These are phyloP conservation scores for Alternaria ethzedia DNA, from an alignment of 2,329 filamentous ascomycete genomes.

Conservation along the genomic window DNA sequence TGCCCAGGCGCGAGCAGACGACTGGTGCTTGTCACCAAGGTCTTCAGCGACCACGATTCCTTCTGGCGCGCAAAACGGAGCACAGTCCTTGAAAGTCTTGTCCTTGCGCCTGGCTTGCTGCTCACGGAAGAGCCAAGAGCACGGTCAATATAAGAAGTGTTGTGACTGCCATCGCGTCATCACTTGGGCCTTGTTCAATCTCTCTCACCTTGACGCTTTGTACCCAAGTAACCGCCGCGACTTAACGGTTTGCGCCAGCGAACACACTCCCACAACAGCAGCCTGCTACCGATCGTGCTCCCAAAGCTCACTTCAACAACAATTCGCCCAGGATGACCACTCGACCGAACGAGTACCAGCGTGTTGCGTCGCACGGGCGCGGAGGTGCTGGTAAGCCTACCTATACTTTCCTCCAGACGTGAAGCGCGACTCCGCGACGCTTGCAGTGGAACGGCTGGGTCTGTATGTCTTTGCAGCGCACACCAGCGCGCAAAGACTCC, in stretches of 20 bases:
- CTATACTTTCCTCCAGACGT: conserved; percentile 1
- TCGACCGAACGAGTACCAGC: conserved; percentile 29
- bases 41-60: conserved; percentile 24
- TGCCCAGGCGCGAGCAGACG: conserved; percentile 32
- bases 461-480: background rate
- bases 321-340: conserved; percentile 24
- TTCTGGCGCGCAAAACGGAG: conserved; percentile 12
- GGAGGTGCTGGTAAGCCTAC: conserved; percentile 69
- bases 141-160: conserved; percentile 17
- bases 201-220: conserved; percentile 10
- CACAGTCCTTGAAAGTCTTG: conserved; percentile 14
- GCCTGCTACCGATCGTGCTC: background rate
- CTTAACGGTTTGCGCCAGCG: background rate
- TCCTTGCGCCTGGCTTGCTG: conserved; percentile 19
- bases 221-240: conserved; percentile 3
- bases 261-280: background rate
- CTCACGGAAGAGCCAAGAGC: conserved; percentile 22
- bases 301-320: background rate
- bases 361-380: conserved; percentile 69
- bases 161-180: conserved; percentile 21
- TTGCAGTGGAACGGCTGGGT: background rate
- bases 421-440: background rate
- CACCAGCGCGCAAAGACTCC: background rate
- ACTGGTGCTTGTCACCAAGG: conserved; percentile 33
- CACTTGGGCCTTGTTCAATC: conserved; percentile 14